Evolutionary conservation across 2,329 filamentous ascomycete genomes (phyloP), one percentile per base, ranked within the genome.

Genomic region (Diaporthe destruens): DNA sequence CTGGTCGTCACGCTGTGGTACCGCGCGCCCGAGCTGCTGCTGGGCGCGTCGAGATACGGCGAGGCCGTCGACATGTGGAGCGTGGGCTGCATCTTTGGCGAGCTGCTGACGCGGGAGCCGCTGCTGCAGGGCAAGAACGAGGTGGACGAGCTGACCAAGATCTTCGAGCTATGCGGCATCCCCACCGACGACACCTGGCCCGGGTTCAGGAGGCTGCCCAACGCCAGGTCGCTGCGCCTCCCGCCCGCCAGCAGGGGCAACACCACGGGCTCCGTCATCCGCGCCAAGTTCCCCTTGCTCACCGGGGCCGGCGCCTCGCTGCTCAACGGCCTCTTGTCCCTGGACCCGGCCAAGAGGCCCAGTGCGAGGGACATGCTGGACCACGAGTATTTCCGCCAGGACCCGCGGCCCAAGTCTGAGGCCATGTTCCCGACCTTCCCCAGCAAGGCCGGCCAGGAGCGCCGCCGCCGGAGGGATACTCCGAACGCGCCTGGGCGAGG

Each of bases 1-100:
- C 89, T 98, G 59, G 96, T 99, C 75, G 96, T 98, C 23, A 99
- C 96, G 8, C 88, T 99, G 8, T 99, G 96, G 96, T 99, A 99
- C 82, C 93, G 96, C 71, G 89, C 94, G 0, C 96, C 96, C 0
- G 96, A 98, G 82, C 88, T 98, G 14, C 88, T 99, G 2, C 90
- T 98, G 3, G 96, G 96, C 7, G 86, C 93, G 0, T 88, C 89
- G 47, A 88, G 87, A 20, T 99, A 99, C 84, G 91, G 88, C 73
- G 84, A 87, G 0, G 89, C 93, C 74, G 87, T 98, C 77, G 96
- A 98, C 83, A 93, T 98, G 88, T 99, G 96, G 96, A 97, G 93
- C 82, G 86, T 98, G 4, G 96, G 96, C 16, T 98, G 96, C 83
- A 95, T 99, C 79, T 97, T 99, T 80, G 96, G 92, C 74, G 96